Base-by-base conservation (phyloP, 2,329 filamentous ascomycete species). In the Fusarium tanahbumbuense region DNA sequence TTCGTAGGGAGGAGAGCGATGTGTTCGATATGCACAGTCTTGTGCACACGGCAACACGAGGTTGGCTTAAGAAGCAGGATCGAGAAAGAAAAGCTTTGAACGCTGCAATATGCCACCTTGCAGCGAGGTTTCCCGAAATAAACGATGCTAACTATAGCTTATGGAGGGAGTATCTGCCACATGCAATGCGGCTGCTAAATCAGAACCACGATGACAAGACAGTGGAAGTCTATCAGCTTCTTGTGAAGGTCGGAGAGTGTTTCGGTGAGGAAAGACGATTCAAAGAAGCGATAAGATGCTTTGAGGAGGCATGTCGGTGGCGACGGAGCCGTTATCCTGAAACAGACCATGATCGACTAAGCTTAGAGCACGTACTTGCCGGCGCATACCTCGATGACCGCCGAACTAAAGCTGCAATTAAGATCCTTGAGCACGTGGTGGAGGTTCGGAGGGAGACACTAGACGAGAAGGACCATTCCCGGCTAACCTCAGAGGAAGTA, bases 21-120 rank as follows among this genome's bases (percentile, higher is more conserved):
- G 13, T 42, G 1, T 60, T 56, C 2, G 57, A 60, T 5, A 60
- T 56, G 57, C 50, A 60, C 12, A 56, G 50, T 2, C 57, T 60
- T 18, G 50, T 60, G 1, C 22, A 56, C 9, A 5, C 30, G 6
- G 50, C 57, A 20, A 60, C 22, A 3, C 11, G 20, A 11, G 11
- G 20, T 1, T 60, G 57, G 57, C 34, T 56, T 6, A 7, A 49
- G n/a, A 45, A n/a, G 10, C 23, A 23, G 6, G 37, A 6, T 7
- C 34, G n/a, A 6, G 11, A 28, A 15, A 20, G 12, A 3, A 4
- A 42, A 18, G n/a, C 2, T 1, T 54, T 15, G 2, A 6, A 30
- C 1, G 5, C 15, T 25, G 25, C 20, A 1, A 23, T 25, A 54
- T 2, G 6, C 2, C 50, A 44, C 7, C 1, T 54, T 32, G 25